Percentiles rank a stretch among this genome's conserved stretches.
Evolutionary conservation across 768 basidiomycete genomes (phyloP).

Genomic region (Tephrocybe rancida): DNA sequence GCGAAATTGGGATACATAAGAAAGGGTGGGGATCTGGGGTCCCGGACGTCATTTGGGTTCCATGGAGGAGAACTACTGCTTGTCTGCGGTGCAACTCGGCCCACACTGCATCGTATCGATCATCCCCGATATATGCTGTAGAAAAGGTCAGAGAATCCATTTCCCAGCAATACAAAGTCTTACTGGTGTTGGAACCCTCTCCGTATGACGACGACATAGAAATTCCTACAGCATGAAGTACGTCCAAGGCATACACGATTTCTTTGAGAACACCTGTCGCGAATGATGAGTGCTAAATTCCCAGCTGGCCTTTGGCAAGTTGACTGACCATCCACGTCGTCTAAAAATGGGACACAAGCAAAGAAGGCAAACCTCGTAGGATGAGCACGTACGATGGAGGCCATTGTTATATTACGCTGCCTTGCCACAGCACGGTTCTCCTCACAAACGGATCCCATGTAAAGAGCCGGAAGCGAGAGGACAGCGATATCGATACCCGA

Average conservation of each 20-base stretch:
- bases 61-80: slow-evolving; percentile 73
- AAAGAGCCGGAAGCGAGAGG: slow-evolving; percentile 66
- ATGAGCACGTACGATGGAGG: slow-evolving; percentile 48
- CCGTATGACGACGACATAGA: slow-evolving; percentile 72
- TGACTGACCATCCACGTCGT: slow-evolving; percentile 58
- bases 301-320: neutral
- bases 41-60: slow-evolving; percentile 65
- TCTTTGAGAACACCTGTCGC: slow-evolving; percentile 57
- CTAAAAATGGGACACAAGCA: slow-evolving; percentile 61
- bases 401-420: slow-evolving; percentile 48
- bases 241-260: slow-evolving; percentile 62
- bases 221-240: slow-evolving; percentile 64
- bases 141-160: neutral
- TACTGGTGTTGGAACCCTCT: slow-evolving; percentile 54
- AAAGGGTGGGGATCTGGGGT: slow-evolving; percentile 63
- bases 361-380: slow-evolving; percentile 71
- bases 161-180: slow-evolving; percentile 11
- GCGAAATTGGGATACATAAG: slow-evolving; percentile 69
- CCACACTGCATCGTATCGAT: slow-evolving; percentile 68
- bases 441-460: slow-evolving; percentile 35
- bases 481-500: slow-evolving; percentile 61
- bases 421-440: slow-evolving; percentile 46
- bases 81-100: slow-evolving; percentile 61
- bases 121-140: slow-evolving; percentile 67
- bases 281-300: neutral